These are phyloP conservation scores for Angomonas desouzai DNA, from an alignment of 208 protist species.

Conservation along the genomic window DNA sequence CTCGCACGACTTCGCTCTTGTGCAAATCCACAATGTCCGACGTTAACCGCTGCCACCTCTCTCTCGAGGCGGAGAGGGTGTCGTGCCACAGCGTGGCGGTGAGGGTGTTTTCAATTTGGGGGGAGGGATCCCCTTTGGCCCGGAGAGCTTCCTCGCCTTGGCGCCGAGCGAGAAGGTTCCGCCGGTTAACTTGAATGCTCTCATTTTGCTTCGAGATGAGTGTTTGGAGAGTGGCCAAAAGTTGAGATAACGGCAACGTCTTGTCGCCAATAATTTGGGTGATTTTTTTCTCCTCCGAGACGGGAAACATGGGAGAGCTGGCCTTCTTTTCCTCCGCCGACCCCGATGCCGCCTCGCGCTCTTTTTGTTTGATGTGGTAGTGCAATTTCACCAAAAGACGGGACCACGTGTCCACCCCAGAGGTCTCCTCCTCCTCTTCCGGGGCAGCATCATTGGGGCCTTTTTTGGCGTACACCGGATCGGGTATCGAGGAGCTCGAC, in stretches of 20 bases:
- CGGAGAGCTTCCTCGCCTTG: slow-evolving; percentile 11
- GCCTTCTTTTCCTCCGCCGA: neutral
- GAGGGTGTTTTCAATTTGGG: slow-evolving; percentile 29
- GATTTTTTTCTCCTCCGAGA: neutral
- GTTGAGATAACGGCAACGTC: slow-evolving; percentile 11
- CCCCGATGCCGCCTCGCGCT: neutral
- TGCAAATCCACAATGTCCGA: slow-evolving; percentile 29
- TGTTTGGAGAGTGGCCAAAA: slow-evolving; percentile 29
- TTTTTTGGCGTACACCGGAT: neutral
- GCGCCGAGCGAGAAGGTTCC: slow-evolving; percentile 22
- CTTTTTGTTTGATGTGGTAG: slow-evolving; percentile 5
- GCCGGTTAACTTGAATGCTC: slow-evolving; percentile 26
- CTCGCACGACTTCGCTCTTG: slow-evolving; percentile 16
- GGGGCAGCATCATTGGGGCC: neutral
- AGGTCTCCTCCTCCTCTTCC: slow-evolving; percentile 12
- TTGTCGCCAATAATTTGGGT: neutral
- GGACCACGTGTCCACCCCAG: slow-evolving; percentile 42
- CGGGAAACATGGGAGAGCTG: slow-evolving; percentile 4
- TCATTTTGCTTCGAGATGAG: slow-evolving; percentile 40
- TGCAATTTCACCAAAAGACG: slow-evolving; percentile 18
- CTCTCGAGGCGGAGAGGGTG: slow-evolving; percentile 35
- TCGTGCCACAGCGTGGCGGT: slow-evolving; percentile 38
- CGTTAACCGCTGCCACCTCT: slow-evolving; percentile 38
- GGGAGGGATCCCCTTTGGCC: neutral
- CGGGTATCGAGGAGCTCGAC: neutral